Conservation (phyloP, 352 stramenopile genomes). For the Blastocystis sp. region DNA sequence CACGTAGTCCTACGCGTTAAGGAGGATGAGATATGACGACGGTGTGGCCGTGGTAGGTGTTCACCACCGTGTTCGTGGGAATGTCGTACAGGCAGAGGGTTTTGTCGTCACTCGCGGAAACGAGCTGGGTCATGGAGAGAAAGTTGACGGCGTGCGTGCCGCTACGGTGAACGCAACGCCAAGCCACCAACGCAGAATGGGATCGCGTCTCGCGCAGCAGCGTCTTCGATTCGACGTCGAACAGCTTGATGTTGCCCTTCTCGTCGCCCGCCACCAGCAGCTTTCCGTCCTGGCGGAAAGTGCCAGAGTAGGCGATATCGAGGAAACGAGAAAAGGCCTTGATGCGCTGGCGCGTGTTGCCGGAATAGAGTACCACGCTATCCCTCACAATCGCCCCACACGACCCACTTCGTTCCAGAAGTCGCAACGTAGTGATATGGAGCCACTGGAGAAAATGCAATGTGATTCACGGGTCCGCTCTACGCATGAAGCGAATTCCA, state of each 20-base stretch:
- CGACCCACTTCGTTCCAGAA: conserved; percentile 51
- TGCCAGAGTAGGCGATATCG: conserved; percentile 68
- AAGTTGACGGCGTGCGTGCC: conserved; percentile 53
- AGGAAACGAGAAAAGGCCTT: conserved; percentile 66
- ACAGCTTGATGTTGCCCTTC: conserved; percentile 69
- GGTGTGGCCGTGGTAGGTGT: conserved; percentile 60
- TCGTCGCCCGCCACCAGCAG: conserved; percentile 59
- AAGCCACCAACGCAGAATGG: not conserved
- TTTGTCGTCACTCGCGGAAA: conserved; percentile 66
- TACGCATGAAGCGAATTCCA: conserved; percentile 1
- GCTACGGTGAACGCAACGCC: not conserved
- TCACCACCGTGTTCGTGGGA: conserved; percentile 61
- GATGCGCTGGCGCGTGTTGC: conserved; percentile 53
- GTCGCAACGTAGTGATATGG: conserved; percentile 57
- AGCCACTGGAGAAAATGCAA: conserved; percentile 25
- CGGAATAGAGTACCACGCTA: conserved; percentile 61
- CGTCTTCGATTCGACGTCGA: conserved; percentile 67
- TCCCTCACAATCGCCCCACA: not conserved
- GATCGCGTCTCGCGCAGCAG: conserved; percentile 57
- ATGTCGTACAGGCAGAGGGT: conserved; percentile 67
- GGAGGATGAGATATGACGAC: not conserved
- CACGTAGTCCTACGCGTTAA: conserved; percentile 56
- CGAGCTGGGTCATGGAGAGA: conserved; percentile 43
- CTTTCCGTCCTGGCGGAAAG: conserved; percentile 58
- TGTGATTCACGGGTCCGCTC: conserved; percentile 61